These are phyloP conservation scores for Nepenthes alata DNA, from an alignment of 179 eudicot genomes.

Conservation along the genomic window DNA sequence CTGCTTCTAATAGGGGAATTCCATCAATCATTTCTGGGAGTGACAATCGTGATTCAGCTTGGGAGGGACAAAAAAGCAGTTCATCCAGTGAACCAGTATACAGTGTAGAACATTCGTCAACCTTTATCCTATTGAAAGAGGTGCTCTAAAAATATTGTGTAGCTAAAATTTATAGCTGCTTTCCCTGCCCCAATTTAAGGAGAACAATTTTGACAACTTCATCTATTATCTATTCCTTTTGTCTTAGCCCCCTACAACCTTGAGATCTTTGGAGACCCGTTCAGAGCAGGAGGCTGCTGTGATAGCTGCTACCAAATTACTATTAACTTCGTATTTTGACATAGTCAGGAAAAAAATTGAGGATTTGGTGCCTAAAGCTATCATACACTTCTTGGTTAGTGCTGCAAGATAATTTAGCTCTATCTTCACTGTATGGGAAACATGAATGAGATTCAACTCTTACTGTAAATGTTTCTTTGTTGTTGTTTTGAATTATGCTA, in stretches of 20 bases:
- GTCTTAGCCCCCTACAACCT: conserved; percentile 65
- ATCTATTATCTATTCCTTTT: conserved; percentile 6
- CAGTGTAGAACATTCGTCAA: conserved; percentile 38
- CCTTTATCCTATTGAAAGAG: conserved; percentile 77
- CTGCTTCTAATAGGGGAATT: conserved; percentile 64
- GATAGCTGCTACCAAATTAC: conserved; percentile 64
- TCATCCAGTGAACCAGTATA: conserved; percentile 52
- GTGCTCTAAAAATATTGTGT: conserved; percentile 17
- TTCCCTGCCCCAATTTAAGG: too few species aligned
- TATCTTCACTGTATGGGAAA: too few species aligned
- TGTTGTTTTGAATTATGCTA: not conserved
- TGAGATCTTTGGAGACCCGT: conserved; percentile 72
- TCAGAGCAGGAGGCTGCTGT: conserved; percentile 76
- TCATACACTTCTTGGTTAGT: conserved; percentile 92
- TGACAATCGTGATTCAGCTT: conserved; percentile 39
- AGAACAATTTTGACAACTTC: not conserved
- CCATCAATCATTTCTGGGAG: conserved; percentile 65
- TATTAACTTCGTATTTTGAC: conserved; percentile 79
- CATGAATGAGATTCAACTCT: not conserved
- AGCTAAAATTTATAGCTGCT: not conserved
- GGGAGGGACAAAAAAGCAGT: conserved; percentile 42
- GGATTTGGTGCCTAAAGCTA: conserved; percentile 94
- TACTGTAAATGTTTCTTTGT: not conserved
- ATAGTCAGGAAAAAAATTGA: conserved; percentile 83
- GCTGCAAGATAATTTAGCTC: not conserved